phyloP scores from a whole-genome alignment of 2,329 filamentous ascomycete species.

The Phialocephala subalpina region DNA sequence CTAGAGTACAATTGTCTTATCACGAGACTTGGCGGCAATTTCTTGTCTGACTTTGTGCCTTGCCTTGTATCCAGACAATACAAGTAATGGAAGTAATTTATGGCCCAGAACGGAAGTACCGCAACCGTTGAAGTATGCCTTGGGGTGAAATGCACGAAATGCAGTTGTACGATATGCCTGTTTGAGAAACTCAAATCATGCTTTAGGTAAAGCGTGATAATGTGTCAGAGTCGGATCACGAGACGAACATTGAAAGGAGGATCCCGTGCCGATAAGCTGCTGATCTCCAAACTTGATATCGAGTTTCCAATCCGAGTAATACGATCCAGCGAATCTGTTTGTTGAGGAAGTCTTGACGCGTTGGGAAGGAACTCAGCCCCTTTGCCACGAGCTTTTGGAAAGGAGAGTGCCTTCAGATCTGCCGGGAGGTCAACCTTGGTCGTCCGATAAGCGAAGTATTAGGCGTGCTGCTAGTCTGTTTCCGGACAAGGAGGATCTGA shows the following conservation, averaged over 20 bases:
- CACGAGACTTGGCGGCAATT: background rate
- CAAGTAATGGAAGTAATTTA: background rate
- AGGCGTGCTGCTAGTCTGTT: background rate
- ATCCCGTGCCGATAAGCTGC: background rate
- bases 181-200: constrained; percentile 7
- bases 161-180: background rate
- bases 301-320: background rate
- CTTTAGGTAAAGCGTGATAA: constrained; percentile 8
- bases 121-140: background rate
- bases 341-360: background rate
- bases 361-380: background rate
- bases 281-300: background rate
- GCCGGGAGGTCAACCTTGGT: constrained; percentile 5
- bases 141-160: background rate
- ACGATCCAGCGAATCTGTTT: background rate
- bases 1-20: background rate
- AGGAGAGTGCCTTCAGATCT: constrained; percentile 11
- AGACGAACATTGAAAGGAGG: background rate
- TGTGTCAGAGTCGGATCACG: constrained; percentile 3
- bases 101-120: background rate
- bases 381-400: background rate
- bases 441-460: background rate
- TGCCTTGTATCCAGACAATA: background rate
- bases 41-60: constrained; percentile 7
- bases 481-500: background rate